Evolutionary conservation across 768 basidiomycete genomes (phyloP), one percentile per base, ranked within the genome.

Genomic region (Brasilioporus rufonigricans): DNA sequence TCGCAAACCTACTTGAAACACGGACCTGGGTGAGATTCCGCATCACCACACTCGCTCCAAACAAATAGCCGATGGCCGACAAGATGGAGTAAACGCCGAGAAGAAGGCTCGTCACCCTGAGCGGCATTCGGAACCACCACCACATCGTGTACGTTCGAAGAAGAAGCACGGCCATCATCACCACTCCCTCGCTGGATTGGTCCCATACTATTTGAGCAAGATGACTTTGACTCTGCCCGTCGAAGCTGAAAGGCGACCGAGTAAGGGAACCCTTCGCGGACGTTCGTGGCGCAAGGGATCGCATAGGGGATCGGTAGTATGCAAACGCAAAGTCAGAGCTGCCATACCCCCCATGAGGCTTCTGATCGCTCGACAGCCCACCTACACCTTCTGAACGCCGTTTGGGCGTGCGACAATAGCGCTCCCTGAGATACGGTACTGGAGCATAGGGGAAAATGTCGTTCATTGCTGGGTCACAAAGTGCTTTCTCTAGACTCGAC

Each of bases 41-140:
- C 14, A 52, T 12, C 41, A 44, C 44, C 24, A 24, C 4, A 27
- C 29, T 46, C 35, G 39, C 9, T 19, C 33, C 35, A 3, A 49
- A 29, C 18, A 50, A 1, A 19, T 31, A 29, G 1, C 21, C 44
- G 11, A 50, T 11, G 3, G 19, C 43, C 36, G 19, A 41, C 44
- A 52, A 7, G 18, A 11, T 26, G 44, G n/a, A 13, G 33, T 27
- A 44, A 2, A 35, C 8, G 5, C 32, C 50, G 6, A 62, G 18
- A 26, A 55, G 29, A 2, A 49, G 9, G 18, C 53, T 50, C 2
- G 44, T 48, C 41, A 39, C 27, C 13, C 26, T 27, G 10, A 51
- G 29, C 7, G 57, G 57, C 14, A 38, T 38, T n/a, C 27, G 26
- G 35, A 59, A 62, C 53, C 57, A 61, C 50, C 49, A 55, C 43